Conservation (phyloP, 2,329 filamentous ascomycete genomes). For the Bertia moriformis region DNA sequence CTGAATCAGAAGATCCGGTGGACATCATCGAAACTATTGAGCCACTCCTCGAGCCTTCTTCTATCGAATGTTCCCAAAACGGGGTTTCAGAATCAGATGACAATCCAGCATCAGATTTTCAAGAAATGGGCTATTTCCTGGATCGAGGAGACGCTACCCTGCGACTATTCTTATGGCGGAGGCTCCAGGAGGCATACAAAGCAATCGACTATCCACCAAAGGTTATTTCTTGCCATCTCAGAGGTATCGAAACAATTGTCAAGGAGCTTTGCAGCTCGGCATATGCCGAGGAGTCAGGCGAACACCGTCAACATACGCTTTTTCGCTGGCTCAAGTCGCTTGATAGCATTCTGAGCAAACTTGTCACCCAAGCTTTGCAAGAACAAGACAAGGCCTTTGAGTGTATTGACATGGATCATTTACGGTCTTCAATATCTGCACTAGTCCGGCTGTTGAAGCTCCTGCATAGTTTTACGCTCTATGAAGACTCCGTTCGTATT, state of each 20-base stretch:
- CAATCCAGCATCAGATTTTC: conserved; percentile 33
- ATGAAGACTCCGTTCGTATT: conserved; percentile 73
- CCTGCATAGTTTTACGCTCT: conserved; percentile 65
- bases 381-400: conserved; percentile 56
- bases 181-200: conserved; percentile 77
- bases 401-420: conserved; percentile 67
- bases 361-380: conserved; percentile 55
- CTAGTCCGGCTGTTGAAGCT: conserved; percentile 60
- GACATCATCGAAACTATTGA: conserved; percentile 83
- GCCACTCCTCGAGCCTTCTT: conserved; percentile 67
- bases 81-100: conserved; percentile 27
- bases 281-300: conserved; percentile 35
- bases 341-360: conserved; percentile 60
- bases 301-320: conserved; percentile 55
- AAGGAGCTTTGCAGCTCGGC: conserved; percentile 49
- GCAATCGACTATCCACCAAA: conserved; percentile 76
- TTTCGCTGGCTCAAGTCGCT: conserved; percentile 66
- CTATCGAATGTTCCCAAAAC: conserved; percentile 20
- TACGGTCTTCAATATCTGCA: conserved; percentile 58
- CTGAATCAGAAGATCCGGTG: conserved; percentile 66
- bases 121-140: conserved; percentile 76
- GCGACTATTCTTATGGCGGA: conserved; percentile 76
- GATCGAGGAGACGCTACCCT: conserved; percentile 68
- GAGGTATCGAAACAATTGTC: conserved; percentile 72
- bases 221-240: conserved; percentile 72